Base-by-base conservation (phyloP, 2,329 filamentous ascomycete genomes). In the Gaeumannomyces sp. region DNA sequence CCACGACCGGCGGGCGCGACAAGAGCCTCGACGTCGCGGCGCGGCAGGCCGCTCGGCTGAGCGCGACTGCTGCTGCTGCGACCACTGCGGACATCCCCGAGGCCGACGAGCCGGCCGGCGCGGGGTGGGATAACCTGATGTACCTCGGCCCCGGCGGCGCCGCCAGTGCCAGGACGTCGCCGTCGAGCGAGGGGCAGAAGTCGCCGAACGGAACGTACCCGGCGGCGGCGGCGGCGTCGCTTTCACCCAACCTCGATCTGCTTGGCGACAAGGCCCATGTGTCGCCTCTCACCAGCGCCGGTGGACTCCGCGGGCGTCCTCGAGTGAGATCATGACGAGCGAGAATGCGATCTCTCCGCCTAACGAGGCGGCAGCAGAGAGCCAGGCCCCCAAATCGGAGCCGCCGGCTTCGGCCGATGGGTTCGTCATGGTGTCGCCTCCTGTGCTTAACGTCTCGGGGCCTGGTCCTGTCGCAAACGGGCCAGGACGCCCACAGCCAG, bases 71-170 rank as follows among this genome's bases (percentile, higher is more conserved):
- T 16, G 29, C 27, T 1, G 16, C 19, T 8, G 25, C 22, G 7
- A 28, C 29, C 8, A n/a, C 59, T 25, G 16, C 64, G 1, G 63
- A 70, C 6, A 74, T 75, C 8, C 70, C 72, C 28, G 71, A 73
- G 27, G 72, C 74, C 1, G 70, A 77, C 66, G 76, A 75, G 58
- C 67, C 74, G 62, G 68, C 72, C 35, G 5, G 14, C 2, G 69
- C 74, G 13, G 59, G 59, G 6, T 60, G 59, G 59, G 59, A 83
- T 67, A 79, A 76, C 66, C 82, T 84, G 67, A 83, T 83, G 77
- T 84, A 79, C 67, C 76, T 84, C 22, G 82, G 81, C 0, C 80
- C 81, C 0, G 80, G 78, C 1, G 71, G 78, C 1, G 71, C 73
- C 2, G 79, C 80, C 68, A 77, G 70, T 31, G 81, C 83, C 63